Conservation (phyloP, 2,329 filamentous ascomycete species). For the Scedosporium dehoogii region DNA sequence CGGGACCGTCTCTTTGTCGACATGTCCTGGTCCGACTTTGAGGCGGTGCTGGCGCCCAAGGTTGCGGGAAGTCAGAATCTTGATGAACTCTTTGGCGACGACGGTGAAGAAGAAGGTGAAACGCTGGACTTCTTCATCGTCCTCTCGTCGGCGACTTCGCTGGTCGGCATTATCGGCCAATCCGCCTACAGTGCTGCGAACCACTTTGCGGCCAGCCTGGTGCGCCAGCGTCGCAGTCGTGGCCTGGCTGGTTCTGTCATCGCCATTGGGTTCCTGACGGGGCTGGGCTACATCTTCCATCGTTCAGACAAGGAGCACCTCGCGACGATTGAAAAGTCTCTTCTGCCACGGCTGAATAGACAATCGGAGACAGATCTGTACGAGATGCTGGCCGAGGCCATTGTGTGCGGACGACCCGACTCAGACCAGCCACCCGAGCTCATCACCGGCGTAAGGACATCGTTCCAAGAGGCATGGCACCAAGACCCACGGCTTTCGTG, state of each 20-base stretch:
- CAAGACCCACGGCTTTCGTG: too few species aligned
- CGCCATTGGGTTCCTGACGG: constrained; percentile 19
- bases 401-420: constrained; percentile 21
- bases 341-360: constrained; percentile 11
- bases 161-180: constrained; percentile 24
- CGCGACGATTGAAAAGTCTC: constrained; percentile 15
- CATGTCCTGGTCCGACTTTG: constrained; percentile 13
- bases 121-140: constrained; percentile 25
- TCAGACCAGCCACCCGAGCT: constrained; percentile 8
- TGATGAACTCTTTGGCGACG: constrained; percentile 18
- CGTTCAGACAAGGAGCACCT: constrained; percentile 6
- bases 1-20: constrained; percentile 16
- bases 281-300: background rate
- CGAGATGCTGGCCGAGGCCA: constrained; percentile 29
- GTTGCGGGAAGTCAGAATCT: constrained; percentile 21
- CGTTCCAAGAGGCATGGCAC: too few species aligned
- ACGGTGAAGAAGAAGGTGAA: background rate
- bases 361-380: constrained; percentile 22
- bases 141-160: constrained; percentile 19
- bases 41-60: constrained; percentile 20
- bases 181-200: constrained; percentile 35
- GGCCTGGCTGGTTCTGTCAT: constrained; percentile 27
- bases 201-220: constrained; percentile 27
- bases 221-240: constrained; percentile 20
- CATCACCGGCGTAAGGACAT: background rate